Base-by-base conservation (phyloP, 345 rosid genomes). In the Lumnitzera racemosa region DNA sequence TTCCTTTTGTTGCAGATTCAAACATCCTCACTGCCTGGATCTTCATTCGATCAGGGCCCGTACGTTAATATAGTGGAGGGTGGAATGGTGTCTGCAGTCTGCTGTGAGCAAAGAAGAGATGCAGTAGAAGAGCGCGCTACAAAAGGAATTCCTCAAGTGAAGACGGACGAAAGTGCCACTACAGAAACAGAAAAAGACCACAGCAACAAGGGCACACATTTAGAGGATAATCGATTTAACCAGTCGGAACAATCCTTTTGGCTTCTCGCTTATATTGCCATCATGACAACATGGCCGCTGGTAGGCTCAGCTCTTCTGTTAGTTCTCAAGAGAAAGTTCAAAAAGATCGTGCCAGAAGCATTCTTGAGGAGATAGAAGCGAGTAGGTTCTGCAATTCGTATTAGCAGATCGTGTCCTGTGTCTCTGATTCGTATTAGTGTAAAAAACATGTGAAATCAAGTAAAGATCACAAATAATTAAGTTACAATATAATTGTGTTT, bases 281-380 rank as follows among this genome's bases (percentile, higher is more conserved):
- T 78, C 15, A 43, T 66, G 31, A 78, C 77, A 24, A 71, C 80
- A 24, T 73, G 79, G 86, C 82, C 82, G 2, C 64, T 75, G 41
- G 57, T 72, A 15, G 82, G 82, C n/a, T 65, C 78, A 24, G 68
- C 74, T 47, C 62, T 77, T 31, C 24, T 48, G 51, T 56, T 67
- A 29, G 70, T 73, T 65, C 58, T 81, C 60, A 73, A 63, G 68
- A 66, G 41, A 67, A 77, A 53, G 73, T 70, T 75, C 51, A 68
- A 58, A 52, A 61, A 57, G 61, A 24, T 60, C 12, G 31, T 17
- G 14, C 72, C 67, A 0, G 63, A 55, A 6, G 31, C 63, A 12
- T 61, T 67, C 46, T 55, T 65, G 13, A 61, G 67, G 74, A 53
- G 63, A 66, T 73, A 59, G 55, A 12, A 63, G 14, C 50, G 11